Base-by-base conservation (phyloP, 108 stramenopile genomes). In the Seminavis robusta region DNA sequence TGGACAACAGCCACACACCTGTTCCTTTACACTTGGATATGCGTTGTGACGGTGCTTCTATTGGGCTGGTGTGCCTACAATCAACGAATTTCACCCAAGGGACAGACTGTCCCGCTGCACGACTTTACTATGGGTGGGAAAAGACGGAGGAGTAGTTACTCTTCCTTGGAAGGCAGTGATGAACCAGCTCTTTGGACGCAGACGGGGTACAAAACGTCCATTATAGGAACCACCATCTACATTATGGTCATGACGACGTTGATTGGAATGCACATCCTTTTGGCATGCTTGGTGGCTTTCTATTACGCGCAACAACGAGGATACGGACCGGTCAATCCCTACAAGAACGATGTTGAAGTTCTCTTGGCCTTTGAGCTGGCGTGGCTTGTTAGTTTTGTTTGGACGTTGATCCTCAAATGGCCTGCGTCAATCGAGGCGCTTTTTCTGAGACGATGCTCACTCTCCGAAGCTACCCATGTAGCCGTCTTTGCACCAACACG, bases 51-150 rank as follows among this genome's bases (percentile, higher is more conserved):
- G n/a, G 5, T 57, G 24, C 8, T 58, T 2, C 65, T 86, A 46
- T 49, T 77, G 29, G 16, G 26, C 17, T 86, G 73, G 76, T 81
- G 75, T 42, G 62, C 59, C n/a, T 74, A 46, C 42, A 79, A 79
- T 56, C 75, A 81, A 41, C 58, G 77, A 17, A 52, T 55, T 25
- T 25, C 25, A 15, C 5, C 16, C 9, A 17, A 43, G 9, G 10
- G 16, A n/a, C 24, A 37, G 33, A 48, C 13, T 47, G 64, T 38
- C 32, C 40, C 17, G 23, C 34, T 8, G 69, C n/a, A n/a, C n/a
- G n/a, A n/a, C n/a, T n/a, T n/a, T n/a, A n/a, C n/a, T n/a, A n/a
- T n/a, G n/a, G n/a, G n/a, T n/a, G n/a, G n/a, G n/a, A n/a, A n/a
- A n/a, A n/a, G n/a, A n/a, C n/a, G n/a, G n/a, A n/a, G n/a, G n/a